phyloP scores from a whole-genome alignment of 306 rosid species.

The Elaeagnus macrophylla region DNA sequence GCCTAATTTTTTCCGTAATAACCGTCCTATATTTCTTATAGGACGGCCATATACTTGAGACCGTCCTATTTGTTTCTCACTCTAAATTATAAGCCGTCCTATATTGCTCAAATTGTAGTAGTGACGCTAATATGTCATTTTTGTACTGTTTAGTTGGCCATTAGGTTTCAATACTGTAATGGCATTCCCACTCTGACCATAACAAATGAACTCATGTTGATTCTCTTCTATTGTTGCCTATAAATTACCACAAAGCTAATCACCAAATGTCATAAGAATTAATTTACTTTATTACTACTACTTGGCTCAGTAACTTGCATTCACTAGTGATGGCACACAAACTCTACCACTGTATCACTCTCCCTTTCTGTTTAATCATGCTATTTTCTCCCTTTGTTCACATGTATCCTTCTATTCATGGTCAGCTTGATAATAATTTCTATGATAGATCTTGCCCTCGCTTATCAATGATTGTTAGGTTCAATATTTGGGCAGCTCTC shows the following conservation, averaged over 20 bases:
- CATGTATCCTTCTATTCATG: conserved; percentile 15
- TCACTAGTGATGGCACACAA: not conserved
- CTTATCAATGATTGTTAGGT: conserved; percentile 30
- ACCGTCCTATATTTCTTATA: too few relatives aligned
- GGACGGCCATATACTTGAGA: too few relatives aligned
- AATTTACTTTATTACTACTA: not conserved
- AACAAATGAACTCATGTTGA: conserved; percentile 19
- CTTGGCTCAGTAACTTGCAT: not conserved
- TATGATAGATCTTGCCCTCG: conserved; percentile 49
- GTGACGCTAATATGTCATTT: conserved; percentile 4
- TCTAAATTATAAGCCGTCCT: too few relatives aligned
- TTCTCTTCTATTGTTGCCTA: conserved; percentile 11
- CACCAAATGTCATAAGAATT: not conserved
- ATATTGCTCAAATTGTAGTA: too few relatives aligned
- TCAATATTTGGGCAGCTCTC: conserved; percentile 37
- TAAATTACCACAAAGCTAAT: conserved; percentile 22
- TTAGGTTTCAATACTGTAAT: conserved; percentile 20
- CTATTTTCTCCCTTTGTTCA: conserved; percentile 17
- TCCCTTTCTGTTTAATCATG: conserved; percentile 16
- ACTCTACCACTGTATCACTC: conserved; percentile 8
- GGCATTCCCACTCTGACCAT: conserved; percentile 32
- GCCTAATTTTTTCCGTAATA: too few relatives aligned
- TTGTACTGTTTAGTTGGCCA: conserved; percentile 12
- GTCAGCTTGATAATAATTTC: conserved; percentile 31
- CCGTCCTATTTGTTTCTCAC: too few relatives aligned